Evolutionary conservation across 306 rosid genomes (phyloP).

Genomic region (Cyclanthera cordifolia): DNA sequence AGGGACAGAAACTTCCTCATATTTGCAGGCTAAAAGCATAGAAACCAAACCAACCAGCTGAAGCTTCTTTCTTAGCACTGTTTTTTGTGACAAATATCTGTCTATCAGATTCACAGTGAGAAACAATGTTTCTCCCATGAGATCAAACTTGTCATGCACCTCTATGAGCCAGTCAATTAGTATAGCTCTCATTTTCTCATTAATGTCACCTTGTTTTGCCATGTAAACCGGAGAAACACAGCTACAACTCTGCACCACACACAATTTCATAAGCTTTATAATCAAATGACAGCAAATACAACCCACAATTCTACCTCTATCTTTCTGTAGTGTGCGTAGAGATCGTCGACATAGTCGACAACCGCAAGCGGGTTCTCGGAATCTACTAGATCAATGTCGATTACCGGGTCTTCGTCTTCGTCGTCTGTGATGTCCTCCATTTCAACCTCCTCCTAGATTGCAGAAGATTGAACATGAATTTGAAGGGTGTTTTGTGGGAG

Average conservation of each 20-base stretch:
- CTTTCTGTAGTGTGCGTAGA: conserved; percentile 51
- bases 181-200: conserved; percentile 93
- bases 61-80: conserved; percentile 76
- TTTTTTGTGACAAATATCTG: conserved; percentile 54
- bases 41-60: conserved; percentile 95
- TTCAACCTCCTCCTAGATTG: conserved; percentile 48
- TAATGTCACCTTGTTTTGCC: conserved; percentile 68
- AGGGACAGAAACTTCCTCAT: conserved; percentile 93
- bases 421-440: conserved; percentile 70
- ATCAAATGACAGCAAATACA: background rate
- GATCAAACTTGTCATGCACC: conserved; percentile 96
- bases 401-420: conserved; percentile 27
- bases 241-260: conserved; percentile 39
- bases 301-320: conserved; percentile 44
- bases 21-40: conserved; percentile 96
- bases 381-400: conserved; percentile 62
- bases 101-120: conserved; percentile 72
- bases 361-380: conserved; percentile 64
- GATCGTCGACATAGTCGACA: conserved; percentile 66
- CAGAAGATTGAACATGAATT: background rate
- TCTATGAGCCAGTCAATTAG: conserved; percentile 95
- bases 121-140: conserved; percentile 81
- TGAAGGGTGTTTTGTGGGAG: too few relatives aligned
- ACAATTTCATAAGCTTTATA: conserved; percentile 6
- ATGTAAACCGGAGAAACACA: conserved; percentile 59